Conservation (phyloP, 495 filamentous ascomycete genomes). For the Penicillium simplicissimum region DNA sequence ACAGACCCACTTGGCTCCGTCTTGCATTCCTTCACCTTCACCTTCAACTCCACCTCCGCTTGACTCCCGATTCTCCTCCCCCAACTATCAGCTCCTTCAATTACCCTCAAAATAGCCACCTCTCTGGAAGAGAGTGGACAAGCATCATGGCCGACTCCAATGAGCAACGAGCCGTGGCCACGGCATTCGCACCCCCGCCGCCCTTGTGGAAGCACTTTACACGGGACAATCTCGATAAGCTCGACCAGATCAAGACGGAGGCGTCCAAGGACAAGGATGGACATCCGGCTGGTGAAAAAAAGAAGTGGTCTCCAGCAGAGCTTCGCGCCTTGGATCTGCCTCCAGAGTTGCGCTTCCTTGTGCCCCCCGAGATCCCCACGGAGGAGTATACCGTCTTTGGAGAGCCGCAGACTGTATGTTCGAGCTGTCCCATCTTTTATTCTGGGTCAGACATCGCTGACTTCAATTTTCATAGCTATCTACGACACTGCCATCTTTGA, state of each 20-base stretch:
- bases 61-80: background rate
- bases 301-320: conserved; percentile 42
- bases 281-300: conserved; percentile 29
- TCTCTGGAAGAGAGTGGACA: background rate
- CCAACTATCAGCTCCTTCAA: too few relatives aligned
- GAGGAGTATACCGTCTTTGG: conserved; percentile 75
- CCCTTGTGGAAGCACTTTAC: conserved; percentile 92
- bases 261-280: conserved; percentile 43
- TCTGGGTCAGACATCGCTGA: background rate
- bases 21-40: conserved; percentile 11
- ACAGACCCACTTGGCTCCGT: conserved; percentile 19
- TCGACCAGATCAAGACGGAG: conserved; percentile 56
- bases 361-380: conserved; percentile 79
- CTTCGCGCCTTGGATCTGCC: conserved; percentile 64
- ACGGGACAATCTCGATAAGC: conserved; percentile 66
- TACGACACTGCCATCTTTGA: conserved; percentile 64
- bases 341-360: conserved; percentile 71
- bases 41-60: background rate
- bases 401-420: conserved; percentile 59
- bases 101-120: background rate
- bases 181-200: conserved; percentile 79
- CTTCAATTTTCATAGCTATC: conserved; percentile 41
- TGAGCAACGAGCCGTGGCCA: conserved; percentile 52
- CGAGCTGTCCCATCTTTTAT: background rate
- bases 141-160: conserved; percentile 52